Evolutionary conservation across 257 asterid species (phyloP), one percentile per base, ranked within the genome.

Genomic region (Galeopsis tetrahit): DNA sequence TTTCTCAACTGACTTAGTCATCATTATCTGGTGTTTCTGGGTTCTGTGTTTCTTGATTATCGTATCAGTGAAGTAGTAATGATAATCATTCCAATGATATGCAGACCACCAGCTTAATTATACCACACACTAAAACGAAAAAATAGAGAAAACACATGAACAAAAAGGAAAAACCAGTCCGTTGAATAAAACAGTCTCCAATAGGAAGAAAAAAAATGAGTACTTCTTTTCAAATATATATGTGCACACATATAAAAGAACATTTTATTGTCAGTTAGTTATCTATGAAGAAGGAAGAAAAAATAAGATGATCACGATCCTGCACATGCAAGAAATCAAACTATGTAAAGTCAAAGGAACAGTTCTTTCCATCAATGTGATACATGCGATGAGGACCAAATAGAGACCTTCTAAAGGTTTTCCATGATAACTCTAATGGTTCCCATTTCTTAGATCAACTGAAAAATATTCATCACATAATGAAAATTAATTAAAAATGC

Each of bases 401-500:
- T 8, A 34, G 55, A 48, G 53, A 51, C 66, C 46, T 31, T 61
- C 51, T 44, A 71, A 61, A 55, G 35, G 33, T 15, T 55, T 15
- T 55, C 56, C 71, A 51, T 63, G 46, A 51, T 61, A 38, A 52
- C 33, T 39, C 39, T n/a, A 46, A 21, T 53, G 59, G 44, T 56
- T 42, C 38, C 44, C 53, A 53, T 36, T 46, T 68, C 61, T 51
- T 58, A 46, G 63, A 66, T 14, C 34, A 59, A 38, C 53, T 28
- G 48, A 63, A 72, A 63, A 3, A 63, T 38, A 13, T 57, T 57
- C 68, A 57, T 60, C 72, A 58, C 8, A 62, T 17, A 53, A 53
- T 73, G 59, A 55, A 63, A 74, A 55, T 3, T 46, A 51, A 51
- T 21, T 5, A 59, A 31, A 68, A 69, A 34, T 55, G 71, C 82